Base-by-base conservation (phyloP, 2,329 filamentous ascomycete species). In the Ophiostoma australiae region DNA sequence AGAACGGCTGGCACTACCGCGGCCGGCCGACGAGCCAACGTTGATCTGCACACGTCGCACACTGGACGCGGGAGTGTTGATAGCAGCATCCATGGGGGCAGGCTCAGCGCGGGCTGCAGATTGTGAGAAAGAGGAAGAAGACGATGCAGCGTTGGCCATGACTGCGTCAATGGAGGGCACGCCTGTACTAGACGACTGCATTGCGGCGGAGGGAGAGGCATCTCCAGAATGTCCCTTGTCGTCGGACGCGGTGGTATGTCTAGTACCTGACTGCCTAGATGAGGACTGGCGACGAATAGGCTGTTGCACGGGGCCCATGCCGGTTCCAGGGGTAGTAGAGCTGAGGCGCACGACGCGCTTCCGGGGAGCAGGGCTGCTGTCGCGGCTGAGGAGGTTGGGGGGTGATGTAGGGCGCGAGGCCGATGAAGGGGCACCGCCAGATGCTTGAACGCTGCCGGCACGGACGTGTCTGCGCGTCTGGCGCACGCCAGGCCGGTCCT, bases 341-440 rank as follows among this genome's bases (percentile, higher is more conserved):
- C 85, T 87, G 23, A 89, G 79, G 17, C 86, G 83, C 20, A 89
- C 85, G 39, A 89, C 84, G 58, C 86, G 81, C 76, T 87, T 88
- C 73, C 86, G 81, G 1, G 77, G 78, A 2, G 82, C 80, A 0
- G 86, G 86, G 74, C 85, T 87, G 70, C 79, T 80, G 58, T 86
- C 85, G 66, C 81, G 80, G 69, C 82, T 85, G 68, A 79, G 80
- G 1, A 79, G 77, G 4, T 69, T 27, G 5, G 70, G 55, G 1
- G 85, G 84, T 23, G 84, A 86, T 1, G 78, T 75, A 10, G 78
- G 80, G 48, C 80, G 78, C 10, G 82, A 82, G 1, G 73, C 67
- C 1, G 73, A 69, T 0, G 72, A 69, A 3, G 73, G 48, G 1
- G 71, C 67, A 41, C 58, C 58, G 27, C 58, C 58, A 7, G 81